These are phyloP conservation scores for Cornus kousa DNA, from an alignment of 148 eudicot species.

Conservation along the genomic window DNA sequence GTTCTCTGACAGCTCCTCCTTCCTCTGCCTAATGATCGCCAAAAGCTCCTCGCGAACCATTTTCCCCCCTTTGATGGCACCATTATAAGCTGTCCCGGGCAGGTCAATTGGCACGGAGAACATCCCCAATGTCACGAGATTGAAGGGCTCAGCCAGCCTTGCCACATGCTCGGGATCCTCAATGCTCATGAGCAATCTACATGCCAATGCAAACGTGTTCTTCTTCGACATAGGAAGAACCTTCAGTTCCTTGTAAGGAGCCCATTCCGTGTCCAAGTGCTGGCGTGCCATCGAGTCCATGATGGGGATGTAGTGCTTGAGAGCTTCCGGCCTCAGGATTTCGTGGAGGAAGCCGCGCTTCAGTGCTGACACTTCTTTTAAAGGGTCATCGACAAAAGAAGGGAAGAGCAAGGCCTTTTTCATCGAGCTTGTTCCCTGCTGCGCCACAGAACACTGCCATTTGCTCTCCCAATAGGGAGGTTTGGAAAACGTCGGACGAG, in stretches of 20 bases:
- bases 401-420: constrained; percentile 29
- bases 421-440: constrained; percentile 23
- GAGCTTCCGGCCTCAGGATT: constrained; percentile 31
- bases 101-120: constrained; percentile 18
- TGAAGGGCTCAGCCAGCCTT: constrained; percentile 14
- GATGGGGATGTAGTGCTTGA: constrained; percentile 16
- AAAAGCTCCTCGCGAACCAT: constrained; percentile 16
- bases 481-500: not conserved
- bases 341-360: constrained; percentile 16
- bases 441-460: constrained; percentile 25
- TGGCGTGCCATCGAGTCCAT: constrained; percentile 34
- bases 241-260: constrained; percentile 14
- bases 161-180: not conserved
- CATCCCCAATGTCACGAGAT: constrained; percentile 13
- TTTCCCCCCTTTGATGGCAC: constrained; percentile 18
- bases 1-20: not conserved
- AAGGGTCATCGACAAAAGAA: constrained; percentile 3
- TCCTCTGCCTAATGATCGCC: constrained; percentile 13
- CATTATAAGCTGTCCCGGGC: constrained; percentile 18
- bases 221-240: constrained; percentile 21
- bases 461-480: not conserved
- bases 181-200: constrained; percentile 14
- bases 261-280: constrained; percentile 26
- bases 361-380: not conserved
- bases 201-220: constrained; percentile 28